Percentiles rank a stretch among this genome's conserved stretches.
phyloP scores from a whole-genome alignment of 1,284 basidiomycete species.

The Anthracocystis walkeri region DNA sequence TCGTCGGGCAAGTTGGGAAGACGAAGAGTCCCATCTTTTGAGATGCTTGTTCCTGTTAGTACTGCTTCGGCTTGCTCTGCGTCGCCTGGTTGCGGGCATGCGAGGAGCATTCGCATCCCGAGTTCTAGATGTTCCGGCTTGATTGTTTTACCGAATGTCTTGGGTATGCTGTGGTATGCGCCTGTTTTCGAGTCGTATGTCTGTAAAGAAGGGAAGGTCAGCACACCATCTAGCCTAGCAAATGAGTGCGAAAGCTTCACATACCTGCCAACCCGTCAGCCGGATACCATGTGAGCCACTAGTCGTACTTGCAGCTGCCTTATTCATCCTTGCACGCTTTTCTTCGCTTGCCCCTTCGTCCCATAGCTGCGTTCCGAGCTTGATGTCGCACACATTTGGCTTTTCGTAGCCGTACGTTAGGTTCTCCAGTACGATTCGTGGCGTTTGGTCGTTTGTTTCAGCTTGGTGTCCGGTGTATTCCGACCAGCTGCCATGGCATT shows the following conservation, averaged over 20 bases:
- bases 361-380: conserved; percentile 87
- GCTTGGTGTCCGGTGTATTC: conserved; percentile 14
- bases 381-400: conserved; percentile 90
- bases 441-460: conserved; percentile 66
- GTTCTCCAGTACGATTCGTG: conserved; percentile 83
- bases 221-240: neutral
- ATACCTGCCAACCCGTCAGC: conserved; percentile 88
- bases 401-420: conserved; percentile 78
- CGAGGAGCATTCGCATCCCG: conserved; percentile 84
- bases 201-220: conserved; percentile 5
- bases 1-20: conserved; percentile 64
- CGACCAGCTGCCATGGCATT: conserved; percentile 37
- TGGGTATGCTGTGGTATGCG: conserved; percentile 75
- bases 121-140: conserved; percentile 76
- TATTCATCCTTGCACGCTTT: conserved; percentile 83
- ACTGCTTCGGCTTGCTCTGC: conserved; percentile 26
- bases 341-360: conserved; percentile 78
- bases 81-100: conserved; percentile 69
- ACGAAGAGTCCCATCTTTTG: neutral
- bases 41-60: conserved; percentile 18
- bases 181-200: conserved; percentile 70
- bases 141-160: conserved; percentile 84
- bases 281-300: conserved; percentile 81
- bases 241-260: conserved; percentile 46
- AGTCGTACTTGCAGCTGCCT: conserved; percentile 79